Evolutionary conservation across 2,329 filamentous ascomycete genomes (phyloP), one percentile per base, ranked within the genome.

Genomic region (Botrytis sinoallii): DNA sequence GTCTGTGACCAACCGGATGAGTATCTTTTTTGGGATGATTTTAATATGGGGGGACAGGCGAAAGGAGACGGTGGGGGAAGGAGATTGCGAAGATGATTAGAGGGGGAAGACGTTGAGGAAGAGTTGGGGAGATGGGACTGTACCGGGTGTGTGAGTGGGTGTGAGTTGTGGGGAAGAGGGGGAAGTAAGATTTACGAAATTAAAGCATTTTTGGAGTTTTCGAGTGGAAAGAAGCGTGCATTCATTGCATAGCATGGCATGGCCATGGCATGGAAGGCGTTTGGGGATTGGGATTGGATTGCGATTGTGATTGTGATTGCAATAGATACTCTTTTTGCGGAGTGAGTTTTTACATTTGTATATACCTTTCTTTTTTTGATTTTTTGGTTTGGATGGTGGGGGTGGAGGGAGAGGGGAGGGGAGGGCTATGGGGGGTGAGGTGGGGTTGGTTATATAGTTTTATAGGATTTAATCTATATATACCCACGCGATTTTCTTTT

Each of bases 21-120:
- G 20, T 85, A 87, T 74, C 81, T 90, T 3, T 89, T 88, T 78
- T 86, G 85, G 79, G 86, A 87, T 67, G 81, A 83, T 0, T 88
- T 88, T 60, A 85, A 83, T 0, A 80, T 89, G 6, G 82, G 82
- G 22, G 75, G 76, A 57, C 78, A 80, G 35, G 84, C 82, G 25
- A 83, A 83, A 84, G 6, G 72, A 76, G 20, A 77, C 77, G 60
- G 77, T 84, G 35, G 83, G 83, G 82, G 3, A 77, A 74, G 46
- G 78, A 78, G 10, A 77, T 82, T 4, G 81, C 77, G 10, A 75
- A 76, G 75, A 75, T 78, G 70, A 70, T 79, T 29, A 52, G 14
- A 25, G 32, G 65, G 48, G 65, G 40, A 52, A 32, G 22, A 63
- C 57, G 2, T 32, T 73, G 42, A 73, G 65, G 55, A 29, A 3